Evolutionary conservation across 495 filamentous ascomycete species (phyloP).

Genomic region (Wilcoxina mikolae): DNA sequence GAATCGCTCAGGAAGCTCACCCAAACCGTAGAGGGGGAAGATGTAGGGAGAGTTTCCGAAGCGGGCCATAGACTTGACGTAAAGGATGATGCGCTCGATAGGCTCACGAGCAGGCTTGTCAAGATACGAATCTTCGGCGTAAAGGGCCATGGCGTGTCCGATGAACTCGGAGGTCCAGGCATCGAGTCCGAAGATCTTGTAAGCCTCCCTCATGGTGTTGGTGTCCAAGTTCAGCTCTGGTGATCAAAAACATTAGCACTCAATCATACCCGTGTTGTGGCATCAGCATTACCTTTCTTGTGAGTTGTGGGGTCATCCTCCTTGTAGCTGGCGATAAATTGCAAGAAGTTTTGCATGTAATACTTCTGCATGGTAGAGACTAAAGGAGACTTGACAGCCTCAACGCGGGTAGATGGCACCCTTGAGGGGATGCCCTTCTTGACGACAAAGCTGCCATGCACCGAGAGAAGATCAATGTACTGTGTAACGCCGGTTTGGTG

Average conservation of each 20-base stretch:
- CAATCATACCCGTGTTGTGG: not conserved
- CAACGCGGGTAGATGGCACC: slow-evolving; percentile 83
- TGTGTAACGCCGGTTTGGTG: slow-evolving; percentile 73
- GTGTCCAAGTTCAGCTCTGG: slow-evolving; percentile 63
- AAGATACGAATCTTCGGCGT: slow-evolving; percentile 76
- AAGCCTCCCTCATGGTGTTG: slow-evolving; percentile 91
- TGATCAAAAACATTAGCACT: slow-evolving; percentile 9
- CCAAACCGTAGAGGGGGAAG: slow-evolving; percentile 93
- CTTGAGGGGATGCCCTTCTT: slow-evolving; percentile 68
- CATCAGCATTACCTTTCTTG: slow-evolving; percentile 43
- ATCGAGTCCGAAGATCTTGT: slow-evolving; percentile 93
- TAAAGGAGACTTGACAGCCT: slow-evolving; percentile 80
- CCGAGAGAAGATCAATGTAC: slow-evolving; percentile 97
- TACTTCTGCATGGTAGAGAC: slow-evolving; percentile 98
- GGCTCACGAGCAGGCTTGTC: slow-evolving; percentile 61
- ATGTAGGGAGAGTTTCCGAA: slow-evolving; percentile 99
- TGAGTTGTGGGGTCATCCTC: slow-evolving; percentile 69
- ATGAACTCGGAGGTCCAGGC: slow-evolving; percentile 86
- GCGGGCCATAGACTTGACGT: slow-evolving; percentile 93
- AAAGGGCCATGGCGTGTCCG: slow-evolving; percentile 96
- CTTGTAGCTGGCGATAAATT: slow-evolving; percentile 90
- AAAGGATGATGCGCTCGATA: slow-evolving; percentile 83
- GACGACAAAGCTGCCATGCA: slow-evolving; percentile 94
- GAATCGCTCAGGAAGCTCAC: slow-evolving; percentile 95
- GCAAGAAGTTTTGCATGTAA: slow-evolving; percentile 87